phyloP scores from a whole-genome alignment of 441 rosid genomes.

The Erodium chrysanthum region DNA sequence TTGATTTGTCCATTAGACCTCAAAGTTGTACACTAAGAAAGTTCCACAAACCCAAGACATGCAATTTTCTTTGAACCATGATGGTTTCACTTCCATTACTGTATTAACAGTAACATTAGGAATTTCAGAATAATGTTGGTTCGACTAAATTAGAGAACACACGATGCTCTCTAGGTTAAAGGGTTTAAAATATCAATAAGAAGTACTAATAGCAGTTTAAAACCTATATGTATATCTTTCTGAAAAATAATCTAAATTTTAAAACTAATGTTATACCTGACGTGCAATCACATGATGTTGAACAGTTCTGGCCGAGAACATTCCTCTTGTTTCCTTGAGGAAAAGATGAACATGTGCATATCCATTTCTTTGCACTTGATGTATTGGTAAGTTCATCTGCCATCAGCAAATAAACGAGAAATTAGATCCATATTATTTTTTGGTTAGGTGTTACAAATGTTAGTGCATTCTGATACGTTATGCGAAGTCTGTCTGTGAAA shows the following conservation, averaged over 20 bases:
- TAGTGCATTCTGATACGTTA: not conserved
- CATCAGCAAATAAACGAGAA: conserved; percentile 17
- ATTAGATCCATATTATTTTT: conserved; percentile 5
- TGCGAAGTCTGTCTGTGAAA: not conserved
- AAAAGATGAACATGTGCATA: conserved; percentile 54
- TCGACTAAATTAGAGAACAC: not conserved
- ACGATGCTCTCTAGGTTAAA: not conserved
- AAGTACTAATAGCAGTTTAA: too few relatives aligned
- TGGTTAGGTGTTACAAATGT: not conserved
- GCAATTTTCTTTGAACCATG: not conserved
- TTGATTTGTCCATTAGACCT: not conserved
- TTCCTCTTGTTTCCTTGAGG: conserved; percentile 34
- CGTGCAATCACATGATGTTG: conserved; percentile 68
- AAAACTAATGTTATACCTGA: conserved; percentile 37
- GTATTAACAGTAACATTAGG: not conserved
- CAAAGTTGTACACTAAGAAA: not conserved
- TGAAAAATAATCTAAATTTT: not conserved
- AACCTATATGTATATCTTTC: not conserved
- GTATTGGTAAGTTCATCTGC: conserved; percentile 42
- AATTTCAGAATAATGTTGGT: not conserved
- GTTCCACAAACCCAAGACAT: not conserved
- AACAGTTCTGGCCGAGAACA: conserved; percentile 52
- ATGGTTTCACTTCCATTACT: not conserved
- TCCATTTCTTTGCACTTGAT: conserved; percentile 48
- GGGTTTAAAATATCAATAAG: not conserved